Evolutionary conservation across 2,329 filamentous ascomycete genomes (phyloP).

Genomic region (Penicillium sp.): DNA sequence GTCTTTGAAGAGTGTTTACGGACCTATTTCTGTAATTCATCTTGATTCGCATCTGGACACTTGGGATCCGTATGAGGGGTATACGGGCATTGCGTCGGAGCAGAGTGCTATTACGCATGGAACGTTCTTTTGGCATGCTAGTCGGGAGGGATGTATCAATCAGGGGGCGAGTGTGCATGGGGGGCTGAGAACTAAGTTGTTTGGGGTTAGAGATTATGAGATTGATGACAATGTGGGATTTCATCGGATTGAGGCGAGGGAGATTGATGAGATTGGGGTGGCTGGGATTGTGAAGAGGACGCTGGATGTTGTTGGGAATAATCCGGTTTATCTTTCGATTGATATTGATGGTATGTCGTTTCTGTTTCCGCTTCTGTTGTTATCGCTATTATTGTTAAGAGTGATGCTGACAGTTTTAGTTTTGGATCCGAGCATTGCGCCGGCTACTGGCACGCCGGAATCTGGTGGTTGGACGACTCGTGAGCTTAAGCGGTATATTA

Average conservation of each 20-base stretch:
- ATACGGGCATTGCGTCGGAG: constrained; percentile 21
- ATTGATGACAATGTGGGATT: constrained; percentile 28
- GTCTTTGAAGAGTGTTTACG: constrained; percentile 24
- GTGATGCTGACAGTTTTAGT: constrained; percentile 7
- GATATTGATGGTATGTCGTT: constrained; percentile 30
- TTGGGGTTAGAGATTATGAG: constrained; percentile 25
- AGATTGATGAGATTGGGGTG: constrained; percentile 28
- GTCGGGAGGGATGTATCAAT: constrained; percentile 23
- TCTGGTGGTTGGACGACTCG: constrained; percentile 25
- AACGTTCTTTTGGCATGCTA: constrained; percentile 30
- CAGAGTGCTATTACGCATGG: constrained; percentile 28
- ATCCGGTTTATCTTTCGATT: constrained; percentile 32
- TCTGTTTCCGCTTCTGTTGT: not conserved
- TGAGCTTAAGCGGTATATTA: constrained; percentile 19
- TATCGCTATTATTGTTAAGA: no score
- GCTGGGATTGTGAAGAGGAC: constrained; percentile 22
- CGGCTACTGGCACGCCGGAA: constrained; percentile 31
- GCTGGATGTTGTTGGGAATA: constrained; percentile 16
- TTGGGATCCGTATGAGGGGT: constrained; percentile 25
- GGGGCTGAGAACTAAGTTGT: constrained; percentile 25
- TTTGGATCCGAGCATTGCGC: constrained; percentile 33
- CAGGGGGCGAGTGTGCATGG: constrained; percentile 28
- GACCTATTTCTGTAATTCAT: constrained; percentile 27
- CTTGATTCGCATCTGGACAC: constrained; percentile 33
- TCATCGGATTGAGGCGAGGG: constrained; percentile 23